Conservation (phyloP, 2,329 filamentous ascomycete genomes). For the Zymoseptoria pseudotritici region DNA sequence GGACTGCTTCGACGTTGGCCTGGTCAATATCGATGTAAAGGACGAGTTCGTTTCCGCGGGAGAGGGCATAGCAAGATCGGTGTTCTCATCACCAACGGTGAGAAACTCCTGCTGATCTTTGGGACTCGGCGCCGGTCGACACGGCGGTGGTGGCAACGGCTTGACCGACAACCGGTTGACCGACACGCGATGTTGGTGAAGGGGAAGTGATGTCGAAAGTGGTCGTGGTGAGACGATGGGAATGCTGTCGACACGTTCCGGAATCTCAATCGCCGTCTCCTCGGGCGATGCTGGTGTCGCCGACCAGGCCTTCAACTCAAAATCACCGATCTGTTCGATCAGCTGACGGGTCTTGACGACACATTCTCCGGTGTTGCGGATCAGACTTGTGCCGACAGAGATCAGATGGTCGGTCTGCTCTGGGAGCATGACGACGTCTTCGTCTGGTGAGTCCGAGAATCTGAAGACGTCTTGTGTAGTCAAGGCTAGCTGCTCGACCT, state of each 20-base stretch:
- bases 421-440: conserved; percentile 71
- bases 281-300: not conserved
- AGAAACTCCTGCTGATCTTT: not conserved
- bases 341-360: conserved; percentile 78
- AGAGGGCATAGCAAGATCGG: not conserved
- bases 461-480: conserved; percentile 73
- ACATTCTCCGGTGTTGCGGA: conserved; percentile 84
- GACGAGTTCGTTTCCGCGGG: not conserved
- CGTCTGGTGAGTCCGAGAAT: conserved; percentile 58
- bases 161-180: conserved; percentile 1
- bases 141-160: conserved; percentile 6
- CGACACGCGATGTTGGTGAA: not conserved
- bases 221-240: not conserved
- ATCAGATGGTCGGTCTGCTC: conserved; percentile 26
- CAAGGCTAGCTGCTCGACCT: conserved; percentile 70
- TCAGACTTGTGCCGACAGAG: conserved; percentile 24
- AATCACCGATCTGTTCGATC: conserved; percentile 63
- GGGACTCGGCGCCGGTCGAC: not conserved
- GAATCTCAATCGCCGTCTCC: conserved; percentile 3
- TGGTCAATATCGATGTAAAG: not conserved
- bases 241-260: conserved; percentile 7
- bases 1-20: conserved; percentile 8
- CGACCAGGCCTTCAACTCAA: conserved; percentile 14
- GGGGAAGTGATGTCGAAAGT: not conserved
- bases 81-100: not conserved